phyloP scores from a whole-genome alignment of 441 rosid species.

The Euphorbia corollata region DNA sequence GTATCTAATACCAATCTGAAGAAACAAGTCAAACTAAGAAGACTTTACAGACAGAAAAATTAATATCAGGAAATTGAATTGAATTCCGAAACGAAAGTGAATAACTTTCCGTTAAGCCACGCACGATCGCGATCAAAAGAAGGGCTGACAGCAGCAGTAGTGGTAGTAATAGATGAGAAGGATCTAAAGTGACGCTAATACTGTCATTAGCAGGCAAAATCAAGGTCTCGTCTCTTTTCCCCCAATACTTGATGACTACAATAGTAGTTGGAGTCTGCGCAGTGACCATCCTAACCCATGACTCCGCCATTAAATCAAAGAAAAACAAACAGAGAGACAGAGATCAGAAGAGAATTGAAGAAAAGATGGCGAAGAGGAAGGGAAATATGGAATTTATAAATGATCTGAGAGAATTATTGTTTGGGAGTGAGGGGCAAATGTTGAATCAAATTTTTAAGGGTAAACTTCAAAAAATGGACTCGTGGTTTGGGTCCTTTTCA shows the following conservation, averaged over 20 bases:
- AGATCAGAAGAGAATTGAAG: neutral
- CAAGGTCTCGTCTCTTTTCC: constrained; percentile 75
- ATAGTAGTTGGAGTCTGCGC: constrained; percentile 91
- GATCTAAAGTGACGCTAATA: constrained; percentile 92
- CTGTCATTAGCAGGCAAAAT: constrained; percentile 87
- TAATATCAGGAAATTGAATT: too few relatives aligned
- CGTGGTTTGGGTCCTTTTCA: too few relatives aligned
- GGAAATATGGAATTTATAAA: neutral
- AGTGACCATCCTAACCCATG: constrained; percentile 72
- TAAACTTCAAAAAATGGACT: too few relatives aligned
- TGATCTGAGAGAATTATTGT: neutral
- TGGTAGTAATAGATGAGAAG: constrained; percentile 79
- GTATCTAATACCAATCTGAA: too few relatives aligned
- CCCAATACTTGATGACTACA: constrained; percentile 95
- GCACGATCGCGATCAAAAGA: constrained; percentile 66
- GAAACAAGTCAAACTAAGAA: too few relatives aligned
- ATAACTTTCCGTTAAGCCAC: constrained; percentile 98
- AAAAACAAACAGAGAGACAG: too few relatives aligned
- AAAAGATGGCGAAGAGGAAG: neutral
- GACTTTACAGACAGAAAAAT: too few relatives aligned
- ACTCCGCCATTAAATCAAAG: constrained; percentile 9
- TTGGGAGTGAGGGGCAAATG: too few relatives aligned
- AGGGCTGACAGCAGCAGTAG: constrained; percentile 90
- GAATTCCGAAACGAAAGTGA: too few relatives aligned
- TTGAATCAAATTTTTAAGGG: too few relatives aligned